phyloP scores from a whole-genome alignment of 495 filamentous ascomycete genomes.

The Daldinia caldariorum region DNA sequence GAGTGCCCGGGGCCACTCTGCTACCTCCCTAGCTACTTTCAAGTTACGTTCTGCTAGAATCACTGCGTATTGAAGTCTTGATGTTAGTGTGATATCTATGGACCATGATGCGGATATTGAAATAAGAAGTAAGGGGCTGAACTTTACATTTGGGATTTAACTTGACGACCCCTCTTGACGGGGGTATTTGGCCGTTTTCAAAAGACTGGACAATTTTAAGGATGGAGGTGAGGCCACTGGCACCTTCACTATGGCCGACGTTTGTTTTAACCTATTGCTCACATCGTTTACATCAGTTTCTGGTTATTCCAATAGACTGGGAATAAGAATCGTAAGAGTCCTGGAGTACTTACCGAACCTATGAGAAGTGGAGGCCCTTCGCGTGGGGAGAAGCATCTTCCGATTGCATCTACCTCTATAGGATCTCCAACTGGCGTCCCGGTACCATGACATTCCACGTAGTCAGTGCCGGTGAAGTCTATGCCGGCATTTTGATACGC shows the following conservation, averaged over 20 bases:
- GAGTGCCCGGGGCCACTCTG: no score
- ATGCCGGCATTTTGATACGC: background rate
- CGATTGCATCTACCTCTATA: slow-evolving; percentile 50
- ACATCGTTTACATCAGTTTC: no score
- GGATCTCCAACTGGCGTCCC: slow-evolving; percentile 53
- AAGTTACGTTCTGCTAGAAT: slow-evolving; percentile 45
- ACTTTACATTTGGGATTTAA: slow-evolving; percentile 49
- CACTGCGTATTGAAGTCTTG: no score
- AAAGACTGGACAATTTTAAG: slow-evolving; percentile 59
- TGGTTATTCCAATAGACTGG: no score
- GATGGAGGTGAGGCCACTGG: slow-evolving; percentile 59
- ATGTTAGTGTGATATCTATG: no score
- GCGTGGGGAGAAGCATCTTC: no score
- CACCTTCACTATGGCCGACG: slow-evolving; percentile 64
- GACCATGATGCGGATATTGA: slow-evolving; percentile 17
- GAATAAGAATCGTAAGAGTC: background rate
- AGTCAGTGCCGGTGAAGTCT: background rate
- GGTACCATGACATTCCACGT: no score
- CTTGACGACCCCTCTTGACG: slow-evolving; percentile 53
- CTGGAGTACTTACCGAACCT: slow-evolving; percentile 54
- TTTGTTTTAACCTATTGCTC: slow-evolving; percentile 1
- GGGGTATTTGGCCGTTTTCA: slow-evolving; percentile 55
- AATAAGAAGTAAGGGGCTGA: background rate
- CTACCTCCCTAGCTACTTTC: no score
- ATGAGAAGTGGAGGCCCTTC: slow-evolving; percentile 53